These are phyloP conservation scores for Babesia caballi DNA, from an alignment of 169 alveolate genomes.

Conservation along the genomic window DNA sequence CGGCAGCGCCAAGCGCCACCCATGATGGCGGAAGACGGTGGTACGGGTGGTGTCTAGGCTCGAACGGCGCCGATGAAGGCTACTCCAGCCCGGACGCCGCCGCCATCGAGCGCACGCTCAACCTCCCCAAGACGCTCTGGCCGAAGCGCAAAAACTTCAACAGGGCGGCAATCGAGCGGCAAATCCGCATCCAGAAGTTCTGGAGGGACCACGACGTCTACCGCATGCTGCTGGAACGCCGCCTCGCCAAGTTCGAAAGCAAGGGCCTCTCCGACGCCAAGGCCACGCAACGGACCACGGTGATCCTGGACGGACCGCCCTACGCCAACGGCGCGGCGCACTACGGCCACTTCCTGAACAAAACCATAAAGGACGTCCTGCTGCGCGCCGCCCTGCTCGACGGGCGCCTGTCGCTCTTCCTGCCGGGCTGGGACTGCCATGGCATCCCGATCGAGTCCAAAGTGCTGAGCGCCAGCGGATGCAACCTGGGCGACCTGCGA, in stretches of 20 bases:
- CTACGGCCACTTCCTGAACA: slow-evolving; percentile 84
- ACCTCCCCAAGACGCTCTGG: slow-evolving; percentile 52
- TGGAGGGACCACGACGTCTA: slow-evolving; percentile 61
- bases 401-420: slow-evolving; percentile 71
- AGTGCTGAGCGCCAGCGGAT: slow-evolving; percentile 32
- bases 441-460: slow-evolving; percentile 87
- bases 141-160: slow-evolving; percentile 34
- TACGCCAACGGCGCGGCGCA: slow-evolving; percentile 85
- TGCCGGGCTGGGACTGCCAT: slow-evolving; percentile 89
- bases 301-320: slow-evolving; percentile 88
- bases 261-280: neutral
- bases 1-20: neutral
- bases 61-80: neutral
- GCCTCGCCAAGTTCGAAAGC: neutral
- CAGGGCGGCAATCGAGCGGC: slow-evolving; percentile 54
- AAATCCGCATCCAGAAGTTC: slow-evolving; percentile 47
- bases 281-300: slow-evolving; percentile 7
- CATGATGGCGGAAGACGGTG: neutral
- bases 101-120: slow-evolving; percentile 3
- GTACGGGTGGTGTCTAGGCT: neutral
- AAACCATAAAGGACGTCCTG: slow-evolving; percentile 81
- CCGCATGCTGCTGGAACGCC: slow-evolving; percentile 15
- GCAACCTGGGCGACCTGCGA: slow-evolving; percentile 1
- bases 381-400: slow-evolving; percentile 69
- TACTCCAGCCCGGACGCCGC: neutral